phyloP scores from a whole-genome alignment of 75 land plant genomes.

The Pinus albicaulis region DNA sequence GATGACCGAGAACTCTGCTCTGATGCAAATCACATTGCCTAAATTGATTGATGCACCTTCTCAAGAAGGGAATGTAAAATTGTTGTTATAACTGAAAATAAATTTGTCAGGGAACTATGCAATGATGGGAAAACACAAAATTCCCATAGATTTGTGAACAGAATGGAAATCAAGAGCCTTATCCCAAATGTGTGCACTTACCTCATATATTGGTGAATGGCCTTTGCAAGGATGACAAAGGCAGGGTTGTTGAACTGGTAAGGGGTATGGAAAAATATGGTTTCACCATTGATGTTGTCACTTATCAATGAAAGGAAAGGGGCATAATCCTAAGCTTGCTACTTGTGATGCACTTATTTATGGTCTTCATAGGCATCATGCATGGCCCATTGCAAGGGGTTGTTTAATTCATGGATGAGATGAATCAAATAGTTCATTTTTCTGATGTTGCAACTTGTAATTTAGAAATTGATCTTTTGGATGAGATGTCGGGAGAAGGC shows the following conservation, averaged over 20 bases:
- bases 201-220: constrained; percentile 32
- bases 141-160: constrained; percentile 24
- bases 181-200: constrained; percentile 48
- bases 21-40: constrained; percentile 41
- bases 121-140: constrained; percentile 29
- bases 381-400: constrained; percentile 36
- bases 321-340: constrained; percentile 12
- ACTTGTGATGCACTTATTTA: constrained; percentile 47
- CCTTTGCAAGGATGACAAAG: constrained; percentile 24
- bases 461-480: constrained; percentile 33
- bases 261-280: constrained; percentile 51
- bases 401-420: constrained; percentile 27
- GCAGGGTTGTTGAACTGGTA: constrained; percentile 48
- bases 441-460: constrained; percentile 47
- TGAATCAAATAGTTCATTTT: constrained; percentile 30
- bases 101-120: constrained; percentile 51
- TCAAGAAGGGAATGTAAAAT: constrained; percentile 24
- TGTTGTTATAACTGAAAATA: constrained; percentile 52
- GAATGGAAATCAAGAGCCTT: constrained; percentile 53
- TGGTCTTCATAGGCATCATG: constrained; percentile 33
- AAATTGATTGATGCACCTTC: constrained; percentile 48
- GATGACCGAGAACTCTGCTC: constrained; percentile 2
- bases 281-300: constrained; percentile 30
- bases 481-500: constrained; percentile 42
- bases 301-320: constrained; percentile 57